Conservation (phyloP, 23 red algal species). For the Pyropia haitanensis region DNA sequence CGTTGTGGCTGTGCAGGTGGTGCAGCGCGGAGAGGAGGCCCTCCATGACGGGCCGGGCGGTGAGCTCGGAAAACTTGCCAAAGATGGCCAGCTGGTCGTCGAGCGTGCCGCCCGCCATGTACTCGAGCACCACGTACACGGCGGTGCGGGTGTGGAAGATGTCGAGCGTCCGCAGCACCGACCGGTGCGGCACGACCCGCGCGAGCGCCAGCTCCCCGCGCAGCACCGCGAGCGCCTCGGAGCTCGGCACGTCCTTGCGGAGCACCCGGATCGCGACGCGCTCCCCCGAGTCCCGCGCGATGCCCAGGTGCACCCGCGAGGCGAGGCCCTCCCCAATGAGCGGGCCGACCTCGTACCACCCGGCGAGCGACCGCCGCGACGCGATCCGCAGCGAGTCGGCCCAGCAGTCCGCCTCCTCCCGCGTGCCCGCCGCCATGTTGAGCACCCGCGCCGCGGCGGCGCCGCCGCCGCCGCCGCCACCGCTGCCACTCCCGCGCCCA, state of each 20-base stretch:
- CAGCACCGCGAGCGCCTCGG: constrained; percentile 24
- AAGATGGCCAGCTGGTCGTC: constrained; percentile 36
- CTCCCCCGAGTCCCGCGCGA: constrained; percentile 4
- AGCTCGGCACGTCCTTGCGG: constrained; percentile 17
- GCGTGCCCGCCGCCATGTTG: too few relatives aligned
- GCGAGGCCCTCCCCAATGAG: constrained; percentile 37
- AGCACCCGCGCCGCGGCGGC: too few relatives aligned
- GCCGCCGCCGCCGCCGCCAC: too few relatives aligned
- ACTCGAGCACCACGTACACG: constrained; percentile 59
- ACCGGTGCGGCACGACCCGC: constrained; percentile 28
- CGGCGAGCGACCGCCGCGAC: too few relatives aligned
- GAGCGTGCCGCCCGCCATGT: constrained; percentile 69
- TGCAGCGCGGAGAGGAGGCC: constrained; percentile 44
- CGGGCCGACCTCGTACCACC: constrained; percentile 9
- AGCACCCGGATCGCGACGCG: constrained; percentile 35
- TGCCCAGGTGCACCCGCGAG: constrained; percentile 28
- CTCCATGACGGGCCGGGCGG: constrained; percentile 41
- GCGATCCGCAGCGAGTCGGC: too few relatives aligned
- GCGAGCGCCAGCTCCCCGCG: constrained; percentile 43
- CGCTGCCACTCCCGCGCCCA: too few relatives aligned
- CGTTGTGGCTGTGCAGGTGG: constrained; percentile 54
- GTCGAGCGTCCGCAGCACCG: constrained; percentile 52
- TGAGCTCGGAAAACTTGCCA: constrained; percentile 18
- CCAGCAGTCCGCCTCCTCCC: too few relatives aligned
- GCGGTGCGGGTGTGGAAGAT: constrained; percentile 62